Evolutionary conservation across 768 basidiomycete species (phyloP).

Genomic region (Termitomyces sp.): DNA sequence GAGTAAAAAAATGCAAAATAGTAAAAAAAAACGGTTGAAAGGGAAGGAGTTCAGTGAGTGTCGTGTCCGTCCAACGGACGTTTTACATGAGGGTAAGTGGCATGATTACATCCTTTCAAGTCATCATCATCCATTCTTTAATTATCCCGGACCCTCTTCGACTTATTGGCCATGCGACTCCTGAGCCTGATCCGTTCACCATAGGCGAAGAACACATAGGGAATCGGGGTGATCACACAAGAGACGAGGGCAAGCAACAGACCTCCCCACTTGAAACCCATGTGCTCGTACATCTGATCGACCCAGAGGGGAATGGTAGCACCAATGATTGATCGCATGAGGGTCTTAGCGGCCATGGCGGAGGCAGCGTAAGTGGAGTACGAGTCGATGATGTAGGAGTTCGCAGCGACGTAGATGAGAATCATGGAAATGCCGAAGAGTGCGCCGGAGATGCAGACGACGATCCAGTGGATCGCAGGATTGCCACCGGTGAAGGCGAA

Average conservation of each 20-base stretch:
- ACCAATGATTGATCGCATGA: constrained; percentile 32
- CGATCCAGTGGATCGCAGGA: constrained; percentile 32
- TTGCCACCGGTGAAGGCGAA: constrained; percentile 41
- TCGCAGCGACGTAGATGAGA: constrained; percentile 37
- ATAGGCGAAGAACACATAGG: constrained; percentile 33
- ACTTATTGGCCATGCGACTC: constrained; percentile 7
- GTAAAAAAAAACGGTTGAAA: neutral
- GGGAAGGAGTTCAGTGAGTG: neutral
- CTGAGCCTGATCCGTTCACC: constrained; percentile 37
- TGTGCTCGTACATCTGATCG: constrained; percentile 35
- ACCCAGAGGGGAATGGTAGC: constrained; percentile 36
- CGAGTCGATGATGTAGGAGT: constrained; percentile 41
- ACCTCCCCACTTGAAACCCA: constrained; percentile 37
- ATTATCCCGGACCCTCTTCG: constrained; percentile 2
- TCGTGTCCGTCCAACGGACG: neutral
- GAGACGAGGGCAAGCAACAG: constrained; percentile 29
- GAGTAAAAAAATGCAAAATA: neutral
- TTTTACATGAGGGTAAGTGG: neutral
- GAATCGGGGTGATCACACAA: constrained; percentile 30
- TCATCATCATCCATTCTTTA: neutral
- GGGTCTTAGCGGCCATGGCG: constrained; percentile 41
- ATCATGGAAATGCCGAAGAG: constrained; percentile 38
- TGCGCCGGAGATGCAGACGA: constrained; percentile 27
- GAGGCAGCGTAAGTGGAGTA: constrained; percentile 37
- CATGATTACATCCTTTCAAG: neutral